Evolutionary conservation across 1,139 yeast species (phyloP).

Genomic region (Blastobotrys arbuscula): DNA sequence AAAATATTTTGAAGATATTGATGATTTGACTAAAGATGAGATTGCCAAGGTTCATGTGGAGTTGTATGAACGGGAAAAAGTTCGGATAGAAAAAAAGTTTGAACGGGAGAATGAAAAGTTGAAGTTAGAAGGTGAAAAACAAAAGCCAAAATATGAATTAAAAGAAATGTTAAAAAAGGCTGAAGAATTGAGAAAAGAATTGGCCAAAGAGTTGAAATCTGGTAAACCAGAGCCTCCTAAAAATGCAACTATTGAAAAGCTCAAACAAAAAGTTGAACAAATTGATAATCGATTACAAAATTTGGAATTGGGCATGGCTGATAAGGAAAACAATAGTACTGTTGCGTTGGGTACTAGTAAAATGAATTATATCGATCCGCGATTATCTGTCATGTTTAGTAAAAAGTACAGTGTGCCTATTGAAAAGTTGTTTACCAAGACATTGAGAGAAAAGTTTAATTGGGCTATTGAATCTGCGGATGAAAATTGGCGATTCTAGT

Average conservation of each 20-base stretch:
- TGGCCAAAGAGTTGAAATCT: conserved; percentile 53
- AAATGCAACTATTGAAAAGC: conserved; percentile 57
- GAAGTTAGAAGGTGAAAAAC: conserved; percentile 49
- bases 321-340: conserved; percentile 89
- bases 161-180: conserved; percentile 55
- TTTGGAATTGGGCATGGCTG: conserved; percentile 71
- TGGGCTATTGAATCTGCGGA: conserved; percentile 96
- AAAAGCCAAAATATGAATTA: conserved; percentile 50
- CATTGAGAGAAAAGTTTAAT: conserved; percentile 83
- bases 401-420: conserved; percentile 85
- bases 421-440: conserved; percentile 85
- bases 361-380: conserved; percentile 91
- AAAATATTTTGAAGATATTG: conserved; percentile 61
- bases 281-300: conserved; percentile 66
- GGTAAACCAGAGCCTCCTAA: conserved; percentile 53
- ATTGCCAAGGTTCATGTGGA: conserved; percentile 51
- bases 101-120: conserved; percentile 73
- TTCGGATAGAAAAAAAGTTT: conserved; percentile 58
- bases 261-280: conserved; percentile 65
- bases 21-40: conserved; percentile 64
- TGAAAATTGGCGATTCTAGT: conserved; percentile 75
- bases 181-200: conserved; percentile 51
- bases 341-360: conserved; percentile 92
- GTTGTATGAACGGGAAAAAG: conserved; percentile 56
- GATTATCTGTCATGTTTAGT: conserved; percentile 84